Evolutionary conservation across 192 early-diverging fungal species (phyloP), one percentile per base, ranked within the genome.

Genomic region (Haplosporangium gracile): DNA sequence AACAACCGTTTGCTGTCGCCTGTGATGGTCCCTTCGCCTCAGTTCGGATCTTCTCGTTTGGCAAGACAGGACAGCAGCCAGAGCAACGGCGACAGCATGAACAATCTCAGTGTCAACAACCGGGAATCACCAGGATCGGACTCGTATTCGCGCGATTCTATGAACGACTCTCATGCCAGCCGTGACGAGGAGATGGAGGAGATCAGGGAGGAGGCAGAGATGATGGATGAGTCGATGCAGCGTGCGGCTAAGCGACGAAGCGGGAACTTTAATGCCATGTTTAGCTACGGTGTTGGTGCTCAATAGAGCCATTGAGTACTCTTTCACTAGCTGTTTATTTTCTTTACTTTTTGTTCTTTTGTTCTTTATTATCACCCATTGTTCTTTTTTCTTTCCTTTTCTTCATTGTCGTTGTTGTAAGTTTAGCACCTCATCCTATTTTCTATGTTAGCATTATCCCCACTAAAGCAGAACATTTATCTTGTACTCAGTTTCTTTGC

Each of bases 111-210:
- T 10, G 55, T 57, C n/a, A 57, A 57, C 24, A 78, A 43, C n/a
- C 57, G 83, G 34, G 83, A 85, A 20, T 85, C 83, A 2, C 83
- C 83, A 47, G 78, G 83, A 29, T 80, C 83, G 45, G 83, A 86
- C 38, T 81, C 83, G 24, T 80, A 77, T 47, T 86, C 70, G n/a
- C 32, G 78, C 16, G 70, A 79, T 34, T 79, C 83, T 15, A 69
- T 70, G 29, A 75, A 71, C 38, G 76, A 68, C 29, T 63, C 72
- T 26, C 55, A 36, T 55, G 57, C 69, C 15, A 86, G 68, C 22
- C 57, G 80, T 5, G 55, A 78, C 38, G 83, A 86, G 36, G 71
- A 80, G 69, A 79, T 80, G 45, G 83, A 81, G 32, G 71, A 77
- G n/a, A 79, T 77, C n/a, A 71, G 80, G 8, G 79, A 86, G 24